Evolutionary conservation across 2,329 filamentous ascomycete genomes (phyloP), one percentile per base, ranked within the genome.

Genomic region (Sporothrix schenckii): DNA sequence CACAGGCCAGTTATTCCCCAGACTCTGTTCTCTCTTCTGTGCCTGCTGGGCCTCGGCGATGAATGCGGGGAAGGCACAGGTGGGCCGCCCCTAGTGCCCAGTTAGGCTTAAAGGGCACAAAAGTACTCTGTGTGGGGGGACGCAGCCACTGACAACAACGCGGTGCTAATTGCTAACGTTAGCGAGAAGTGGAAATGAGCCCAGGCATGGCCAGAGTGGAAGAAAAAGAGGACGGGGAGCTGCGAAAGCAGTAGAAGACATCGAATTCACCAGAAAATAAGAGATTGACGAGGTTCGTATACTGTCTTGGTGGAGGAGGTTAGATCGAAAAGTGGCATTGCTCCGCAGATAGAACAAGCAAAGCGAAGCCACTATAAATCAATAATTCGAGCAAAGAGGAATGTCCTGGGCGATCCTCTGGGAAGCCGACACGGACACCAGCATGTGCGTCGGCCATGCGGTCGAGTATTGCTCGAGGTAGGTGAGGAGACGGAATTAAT

Each of bases 31-130:
- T 27, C 2, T 47, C n/a, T 19, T 47, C 13, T 21, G 30, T 58
- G 54, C 19, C 39, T 3, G 54, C 14, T 53, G 63, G 52, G 66
- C 66, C 66, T 56, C 66, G 66, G 66, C 66, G 66, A 56, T 68
- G n/a, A n/a, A 58, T 68, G 66, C 66, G 66, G 66, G 66, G 66
- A 68, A 56, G 49, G 39, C 16, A 24, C 30, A 39, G 19, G 49
- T 41, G 63, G 27, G 24, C 63, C 47, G 63, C 63, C 63, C 19
- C 63, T 66, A 66, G 49, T 10, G 30, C 61, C 63, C 27, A 27
- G 30, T 24, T 16, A 16, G 27, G 44, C 10, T 10, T 27, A 27
- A 52, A 21, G 19, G 47, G 63, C 11, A n/a, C n/a, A 24, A 44
- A 44, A n/a, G 56, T 34, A 4, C 27, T 30, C 39, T 19, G 56